These are phyloP conservation scores for Elongisporangium prolatum DNA, from an alignment of 352 stramenopile species.

Conservation along the genomic window DNA sequence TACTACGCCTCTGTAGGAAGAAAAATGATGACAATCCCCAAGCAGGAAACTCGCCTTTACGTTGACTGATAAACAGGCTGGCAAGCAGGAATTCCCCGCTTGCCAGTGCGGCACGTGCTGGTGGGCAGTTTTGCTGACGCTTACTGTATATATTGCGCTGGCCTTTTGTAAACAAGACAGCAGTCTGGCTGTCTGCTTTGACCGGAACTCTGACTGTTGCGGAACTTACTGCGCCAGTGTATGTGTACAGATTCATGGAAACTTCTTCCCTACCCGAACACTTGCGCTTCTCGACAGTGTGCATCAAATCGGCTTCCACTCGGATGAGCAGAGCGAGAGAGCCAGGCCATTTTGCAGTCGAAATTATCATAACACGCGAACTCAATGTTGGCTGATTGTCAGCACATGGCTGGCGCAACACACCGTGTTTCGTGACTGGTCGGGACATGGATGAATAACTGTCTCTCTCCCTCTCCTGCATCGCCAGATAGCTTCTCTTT, in stretches of 20 bases:
- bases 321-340: neutral
- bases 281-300: neutral
- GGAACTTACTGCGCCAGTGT: neutral
- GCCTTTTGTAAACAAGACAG: neutral
- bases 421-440: neutral
- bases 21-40: neutral
- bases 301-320: neutral
- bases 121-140: neutral
- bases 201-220: neutral
- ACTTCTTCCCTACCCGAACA: neutral
- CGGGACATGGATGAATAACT: slow-evolving; percentile 7
- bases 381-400: neutral
- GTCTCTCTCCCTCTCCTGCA: slow-evolving; percentile 4
- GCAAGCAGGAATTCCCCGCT: neutral
- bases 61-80: neutral
- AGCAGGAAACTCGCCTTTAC: neutral
- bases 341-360: neutral
- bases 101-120: neutral
- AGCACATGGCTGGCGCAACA: neutral
- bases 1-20: neutral
- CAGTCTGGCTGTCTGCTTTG: neutral
- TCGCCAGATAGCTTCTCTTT: neutral
- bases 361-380: neutral
- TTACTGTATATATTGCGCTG: neutral
- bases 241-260: neutral